phyloP scores from a whole-genome alignment of 371 early-diverging fungal genomes.

The Nosema muscidifuracis region DNA sequence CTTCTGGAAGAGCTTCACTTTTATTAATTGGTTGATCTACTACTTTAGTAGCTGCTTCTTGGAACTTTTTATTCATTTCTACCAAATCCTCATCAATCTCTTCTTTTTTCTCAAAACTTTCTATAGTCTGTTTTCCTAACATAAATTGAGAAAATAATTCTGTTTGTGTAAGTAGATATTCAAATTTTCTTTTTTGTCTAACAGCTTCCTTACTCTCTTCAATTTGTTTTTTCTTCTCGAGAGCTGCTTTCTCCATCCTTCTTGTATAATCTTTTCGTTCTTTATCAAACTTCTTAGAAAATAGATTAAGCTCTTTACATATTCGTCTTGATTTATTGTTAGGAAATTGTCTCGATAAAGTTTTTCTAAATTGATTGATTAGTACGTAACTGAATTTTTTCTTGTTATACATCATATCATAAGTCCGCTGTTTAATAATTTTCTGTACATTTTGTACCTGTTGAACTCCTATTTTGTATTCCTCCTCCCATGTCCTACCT shows the following conservation, averaged over 20 bases:
- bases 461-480: neutral
- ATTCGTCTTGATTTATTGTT: slow-evolving; percentile 58
- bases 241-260: slow-evolving; percentile 77
- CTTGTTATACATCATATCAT: neutral
- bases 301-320: slow-evolving; percentile 53
- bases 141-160: slow-evolving; percentile 91
- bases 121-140: slow-evolving; percentile 60
- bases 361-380: slow-evolving; percentile 59
- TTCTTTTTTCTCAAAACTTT: slow-evolving; percentile 13
- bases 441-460: neutral
- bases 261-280: slow-evolving; percentile 70
- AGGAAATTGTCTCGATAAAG: slow-evolving; percentile 59
- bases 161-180: slow-evolving; percentile 86
- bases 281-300: slow-evolving; percentile 49
- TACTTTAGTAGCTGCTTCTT: neutral
- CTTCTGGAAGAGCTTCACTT: slow-evolving; percentile 13
- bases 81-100: slow-evolving; percentile 22
- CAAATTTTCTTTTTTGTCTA: slow-evolving; percentile 81
- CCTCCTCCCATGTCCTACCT: neutral
- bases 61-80: slow-evolving; percentile 17
- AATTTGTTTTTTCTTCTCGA: slow-evolving; percentile 71
- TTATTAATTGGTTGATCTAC: neutral
- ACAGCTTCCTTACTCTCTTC: slow-evolving; percentile 78
- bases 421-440: neutral
- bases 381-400: slow-evolving; percentile 59